phyloP scores from a whole-genome alignment of 2,329 filamentous ascomycete genomes.

The Fusarium graminum region DNA sequence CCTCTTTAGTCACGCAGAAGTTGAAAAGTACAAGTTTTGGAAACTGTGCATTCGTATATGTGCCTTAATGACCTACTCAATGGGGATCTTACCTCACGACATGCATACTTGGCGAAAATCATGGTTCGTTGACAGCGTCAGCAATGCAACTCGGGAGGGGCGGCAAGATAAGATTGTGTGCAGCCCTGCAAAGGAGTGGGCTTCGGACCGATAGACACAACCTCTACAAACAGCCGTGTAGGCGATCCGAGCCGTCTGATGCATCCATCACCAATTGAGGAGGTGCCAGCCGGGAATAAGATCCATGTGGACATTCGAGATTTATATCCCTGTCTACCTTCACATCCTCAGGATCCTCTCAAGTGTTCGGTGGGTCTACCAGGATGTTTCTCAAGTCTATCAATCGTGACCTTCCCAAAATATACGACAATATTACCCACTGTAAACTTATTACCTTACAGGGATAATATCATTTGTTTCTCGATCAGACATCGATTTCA shows the following conservation, averaged over 20 bases:
- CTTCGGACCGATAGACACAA: neutral
- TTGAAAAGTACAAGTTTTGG: too few relatives aligned
- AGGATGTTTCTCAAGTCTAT: too few relatives aligned
- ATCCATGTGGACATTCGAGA: neutral
- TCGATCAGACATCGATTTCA: neutral
- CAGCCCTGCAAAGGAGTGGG: too few relatives aligned
- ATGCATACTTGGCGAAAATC: neutral
- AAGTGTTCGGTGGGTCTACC: conserved; percentile 5
- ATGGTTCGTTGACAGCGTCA: neutral
- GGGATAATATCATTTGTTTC: too few relatives aligned
- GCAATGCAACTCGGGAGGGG: neutral
- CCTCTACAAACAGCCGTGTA: neutral
- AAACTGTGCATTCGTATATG: too few relatives aligned
- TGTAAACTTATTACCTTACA: neutral
- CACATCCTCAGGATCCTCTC: conserved; percentile 4
- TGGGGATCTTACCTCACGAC: neutral
- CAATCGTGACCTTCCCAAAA: neutral
- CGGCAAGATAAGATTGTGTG: neutral
- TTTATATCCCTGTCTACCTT: too few relatives aligned
- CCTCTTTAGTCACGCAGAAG: too few relatives aligned
- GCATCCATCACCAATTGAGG: neutral
- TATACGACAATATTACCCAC: neutral
- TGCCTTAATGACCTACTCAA: neutral
- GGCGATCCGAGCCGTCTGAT: neutral
- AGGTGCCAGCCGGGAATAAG: neutral